A percentile compares a stretch with the other conserved stretches of the same genome.
phyloP scores from a whole-genome alignment of 257 asterid species.

The Pogostemon cablin region DNA sequence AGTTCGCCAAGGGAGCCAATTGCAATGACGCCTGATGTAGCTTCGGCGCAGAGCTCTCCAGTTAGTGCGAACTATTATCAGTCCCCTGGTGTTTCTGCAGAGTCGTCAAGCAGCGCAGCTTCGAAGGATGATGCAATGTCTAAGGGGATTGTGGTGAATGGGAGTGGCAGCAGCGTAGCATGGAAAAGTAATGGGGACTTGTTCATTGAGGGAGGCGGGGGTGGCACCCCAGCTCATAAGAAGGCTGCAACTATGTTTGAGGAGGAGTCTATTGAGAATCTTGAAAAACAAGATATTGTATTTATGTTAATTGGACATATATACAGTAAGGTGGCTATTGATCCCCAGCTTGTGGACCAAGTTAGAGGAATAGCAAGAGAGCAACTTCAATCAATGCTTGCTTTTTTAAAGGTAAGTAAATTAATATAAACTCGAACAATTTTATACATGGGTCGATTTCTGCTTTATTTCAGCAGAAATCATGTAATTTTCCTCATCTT shows the following conservation, averaged over 20 bases:
- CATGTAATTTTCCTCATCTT: slow-evolving; percentile 29
- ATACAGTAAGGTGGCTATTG: slow-evolving; percentile 60
- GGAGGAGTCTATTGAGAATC: slow-evolving; percentile 73
- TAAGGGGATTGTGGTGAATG: slow-evolving; percentile 42
- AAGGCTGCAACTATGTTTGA: slow-evolving; percentile 57
- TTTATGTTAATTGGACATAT: slow-evolving; percentile 67
- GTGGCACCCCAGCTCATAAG: slow-evolving; percentile 42
- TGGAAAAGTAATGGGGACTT: slow-evolving; percentile 77
- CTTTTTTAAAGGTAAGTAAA: slow-evolving; percentile 67
- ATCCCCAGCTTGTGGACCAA: slow-evolving; percentile 68
- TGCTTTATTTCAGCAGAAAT: slow-evolving; percentile 26
- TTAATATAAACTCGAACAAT: slow-evolving; percentile 12
- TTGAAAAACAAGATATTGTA: slow-evolving; percentile 78
- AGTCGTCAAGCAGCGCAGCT: slow-evolving; percentile 47
- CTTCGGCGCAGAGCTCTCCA: slow-evolving; percentile 64
- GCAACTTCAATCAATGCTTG: slow-evolving; percentile 78
- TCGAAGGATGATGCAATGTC: slow-evolving; percentile 49
- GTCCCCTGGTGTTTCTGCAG: slow-evolving; percentile 52
- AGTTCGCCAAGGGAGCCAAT: slow-evolving; percentile 55
- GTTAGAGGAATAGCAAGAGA: slow-evolving; percentile 72
- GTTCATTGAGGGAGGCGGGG: slow-evolving; percentile 44
- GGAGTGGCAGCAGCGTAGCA: slow-evolving; percentile 52
- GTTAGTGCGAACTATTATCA: slow-evolving; percentile 51
- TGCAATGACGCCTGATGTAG: slow-evolving; percentile 44
- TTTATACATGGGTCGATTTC: slow-evolving; percentile 13